A percentile compares a stretch with the other conserved stretches of the same genome.
Conservation (phyloP, 1,284 basidiomycete genomes). For the Apiotrichum mycotoxinovorans region DNA sequence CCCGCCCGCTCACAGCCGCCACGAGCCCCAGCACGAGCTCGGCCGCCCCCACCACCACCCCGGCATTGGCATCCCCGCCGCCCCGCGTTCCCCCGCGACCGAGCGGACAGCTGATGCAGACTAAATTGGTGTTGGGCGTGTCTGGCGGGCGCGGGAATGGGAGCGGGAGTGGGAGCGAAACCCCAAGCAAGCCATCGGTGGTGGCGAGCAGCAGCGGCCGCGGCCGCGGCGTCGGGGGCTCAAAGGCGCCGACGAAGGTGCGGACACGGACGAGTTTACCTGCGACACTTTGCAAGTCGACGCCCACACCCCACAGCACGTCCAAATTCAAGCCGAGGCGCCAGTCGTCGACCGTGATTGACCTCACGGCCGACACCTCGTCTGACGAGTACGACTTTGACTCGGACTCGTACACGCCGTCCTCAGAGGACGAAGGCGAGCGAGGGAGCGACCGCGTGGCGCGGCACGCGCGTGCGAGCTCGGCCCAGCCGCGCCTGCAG, state of each 20-base stretch:
- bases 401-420: constrained; percentile 2
- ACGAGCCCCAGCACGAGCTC: not conserved
- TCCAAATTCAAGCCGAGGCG: not conserved
- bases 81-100: not conserved
- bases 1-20: too few species aligned
- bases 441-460: too few species aligned
- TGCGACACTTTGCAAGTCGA: too few species aligned
- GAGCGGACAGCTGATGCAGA: not conserved
- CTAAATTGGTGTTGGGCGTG: not conserved
- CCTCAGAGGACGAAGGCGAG: not conserved
- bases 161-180: too few species aligned
- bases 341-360: constrained; percentile 6
- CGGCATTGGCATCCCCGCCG: not conserved
- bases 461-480: not conserved
- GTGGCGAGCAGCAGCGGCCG: too few species aligned
- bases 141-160: not conserved
- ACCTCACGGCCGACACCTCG: constrained; percentile 10
- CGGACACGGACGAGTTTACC: too few species aligned
- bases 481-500: not conserved
- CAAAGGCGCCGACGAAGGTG: too few species aligned
- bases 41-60: not conserved
- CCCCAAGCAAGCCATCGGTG: too few species aligned
- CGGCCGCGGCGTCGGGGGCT: too few species aligned
- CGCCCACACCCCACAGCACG: too few species aligned
- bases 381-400: not conserved